Base-by-base conservation (phyloP, 2,329 filamentous ascomycete genomes). In the Colletotrichum tabaci region DNA sequence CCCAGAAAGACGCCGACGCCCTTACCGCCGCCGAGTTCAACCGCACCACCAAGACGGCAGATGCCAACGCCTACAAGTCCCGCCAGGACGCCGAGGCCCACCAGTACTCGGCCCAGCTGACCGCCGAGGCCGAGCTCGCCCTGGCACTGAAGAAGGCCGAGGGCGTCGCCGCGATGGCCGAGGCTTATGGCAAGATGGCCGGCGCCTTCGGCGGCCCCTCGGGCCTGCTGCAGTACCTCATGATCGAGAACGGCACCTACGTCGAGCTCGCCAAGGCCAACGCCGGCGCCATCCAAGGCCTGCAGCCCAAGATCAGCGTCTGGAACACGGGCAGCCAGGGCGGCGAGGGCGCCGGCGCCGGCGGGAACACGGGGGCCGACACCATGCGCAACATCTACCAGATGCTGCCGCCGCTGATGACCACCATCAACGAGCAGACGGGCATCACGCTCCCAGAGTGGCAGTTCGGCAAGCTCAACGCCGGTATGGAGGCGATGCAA, bases 301-400 rank as follows among this genome's bases (percentile, higher is more conserved):
- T 97, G 75, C 89, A 95, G 80, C 94, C 94, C 74, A 97, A 97
- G 91, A 96, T 97, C 84, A 95, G 91, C 73, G 91, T 96, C 35
- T 97, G 94, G 94, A 96, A 94, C 79, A 97, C 94, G 10, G 93
- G 93, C 53, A 80, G 83, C 60, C 83, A 87, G 61, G 85, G 80
- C 3, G 83, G 82, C 13, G 78, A 79, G 18, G 82, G 79, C 16
- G 78, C 82, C n/a, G 82, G 79, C 16, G 78, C 81, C n/a, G 83
- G 79, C 52, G 83, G 81, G 35, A 80, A 81, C 50, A 66, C 73
- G 2, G 80, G 82, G 52, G 84, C 88, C 66, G 91, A 93, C 70
- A 87, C 92, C 4, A 92, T 96, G 82, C 87, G 93, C 74, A 95
- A 96, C 76, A 87, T 97, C 47, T 95, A 96, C 84, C 94, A 96